These are phyloP conservation scores for Cephalotrichum gorgonifer DNA, from an alignment of 2,329 filamentous ascomycete species.

Conservation along the genomic window DNA sequence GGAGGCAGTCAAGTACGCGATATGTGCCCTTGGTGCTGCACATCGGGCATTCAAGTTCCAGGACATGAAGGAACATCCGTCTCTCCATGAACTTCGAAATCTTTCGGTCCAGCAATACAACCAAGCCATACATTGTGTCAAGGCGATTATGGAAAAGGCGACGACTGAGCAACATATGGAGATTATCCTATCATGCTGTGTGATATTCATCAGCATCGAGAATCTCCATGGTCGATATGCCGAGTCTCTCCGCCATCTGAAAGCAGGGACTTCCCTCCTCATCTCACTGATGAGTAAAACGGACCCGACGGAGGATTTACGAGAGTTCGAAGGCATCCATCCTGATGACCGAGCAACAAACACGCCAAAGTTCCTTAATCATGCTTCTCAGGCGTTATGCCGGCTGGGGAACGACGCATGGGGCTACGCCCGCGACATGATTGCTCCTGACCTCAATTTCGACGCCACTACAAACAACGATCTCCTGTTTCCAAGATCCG, in stretches of 20 bases:
- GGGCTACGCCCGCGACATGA: constrained; percentile 9
- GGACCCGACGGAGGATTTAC: constrained; percentile 4
- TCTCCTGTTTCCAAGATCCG: not conserved
- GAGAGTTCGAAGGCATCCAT: too few relatives aligned
- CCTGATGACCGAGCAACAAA: too few relatives aligned
- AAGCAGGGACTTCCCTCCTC: constrained; percentile 10
- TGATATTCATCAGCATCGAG: constrained; percentile 15
- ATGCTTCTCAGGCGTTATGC: constrained; percentile 4
- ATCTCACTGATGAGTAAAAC: constrained; percentile 4
- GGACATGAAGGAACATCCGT: too few relatives aligned
- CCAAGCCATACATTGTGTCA: constrained; percentile 11
- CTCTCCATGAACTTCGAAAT: too few relatives aligned
- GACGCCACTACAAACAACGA: constrained; percentile 1
- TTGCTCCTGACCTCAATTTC: constrained; percentile 9
- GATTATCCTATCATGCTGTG: constrained; percentile 12
- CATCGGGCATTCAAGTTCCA: too few relatives aligned
- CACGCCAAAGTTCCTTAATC: too few relatives aligned
- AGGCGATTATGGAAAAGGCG: constrained; percentile 10
- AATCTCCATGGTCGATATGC: constrained; percentile 11
- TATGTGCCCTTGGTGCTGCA: too few relatives aligned
- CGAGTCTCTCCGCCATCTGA: constrained; percentile 12
- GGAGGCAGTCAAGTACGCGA: too few relatives aligned
- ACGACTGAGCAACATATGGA: constrained; percentile 8
- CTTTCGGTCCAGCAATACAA: constrained; percentile 11
- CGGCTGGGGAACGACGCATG: constrained; percentile 9